Percentiles rank a stretch among this genome's conserved stretches.
phyloP scores from a whole-genome alignment of 768 basidiomycete genomes.

The Hygrophorus russula region DNA sequence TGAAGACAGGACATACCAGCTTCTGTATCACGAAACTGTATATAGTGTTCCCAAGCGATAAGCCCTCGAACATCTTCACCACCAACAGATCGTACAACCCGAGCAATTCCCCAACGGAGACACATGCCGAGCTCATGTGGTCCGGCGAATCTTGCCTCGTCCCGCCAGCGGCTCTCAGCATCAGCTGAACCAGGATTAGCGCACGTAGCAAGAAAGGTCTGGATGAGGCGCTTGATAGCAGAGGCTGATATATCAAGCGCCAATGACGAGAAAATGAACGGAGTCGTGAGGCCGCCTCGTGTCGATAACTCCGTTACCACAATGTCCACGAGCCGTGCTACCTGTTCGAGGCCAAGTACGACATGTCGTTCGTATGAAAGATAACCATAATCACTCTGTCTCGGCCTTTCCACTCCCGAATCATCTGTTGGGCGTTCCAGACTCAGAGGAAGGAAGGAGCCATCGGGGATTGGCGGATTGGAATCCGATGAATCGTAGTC shows the following conservation, averaged over 20 bases:
- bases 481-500: conserved; percentile 17
- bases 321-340: conserved; percentile 59
- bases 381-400: conserved; percentile 54
- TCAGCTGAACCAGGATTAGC: conserved; percentile 20
- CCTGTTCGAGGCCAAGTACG: conserved; percentile 64
- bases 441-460: conserved; percentile 40
- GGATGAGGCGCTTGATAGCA: conserved; percentile 67
- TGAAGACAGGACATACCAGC: conserved; percentile 39
- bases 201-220: conserved; percentile 69
- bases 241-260: conserved; percentile 76
- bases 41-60: conserved; percentile 76
- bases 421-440: conserved; percentile 36
- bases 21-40: conserved; percentile 75
- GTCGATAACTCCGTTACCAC: conserved; percentile 59
- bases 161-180: conserved; percentile 52
- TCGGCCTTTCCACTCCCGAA: conserved; percentile 23
- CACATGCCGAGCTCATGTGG: conserved; percentile 88
- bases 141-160: conserved; percentile 76
- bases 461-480: conserved; percentile 32
- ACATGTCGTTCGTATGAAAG: conserved; percentile 65
- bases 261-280: conserved; percentile 83
- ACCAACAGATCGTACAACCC: conserved; percentile 60
- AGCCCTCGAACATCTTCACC: conserved; percentile 75
- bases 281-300: conserved; percentile 74
- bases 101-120: conserved; percentile 83